Evolutionary conservation across 768 basidiomycete species (phyloP).

Genomic region (Ramaria sp.): DNA sequence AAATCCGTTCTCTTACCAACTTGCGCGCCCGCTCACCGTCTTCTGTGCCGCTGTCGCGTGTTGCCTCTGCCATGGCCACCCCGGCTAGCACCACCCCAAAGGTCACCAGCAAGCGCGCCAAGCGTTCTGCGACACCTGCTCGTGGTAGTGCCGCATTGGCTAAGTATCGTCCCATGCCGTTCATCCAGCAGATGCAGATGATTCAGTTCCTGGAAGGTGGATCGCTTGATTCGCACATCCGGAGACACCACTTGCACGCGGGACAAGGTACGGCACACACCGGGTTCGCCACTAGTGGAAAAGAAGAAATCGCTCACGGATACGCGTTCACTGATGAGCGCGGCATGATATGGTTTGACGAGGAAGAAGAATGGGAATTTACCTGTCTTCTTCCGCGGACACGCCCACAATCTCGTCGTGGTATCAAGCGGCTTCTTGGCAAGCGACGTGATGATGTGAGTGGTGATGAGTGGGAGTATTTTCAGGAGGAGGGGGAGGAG

Average conservation of each 20-base stretch:
- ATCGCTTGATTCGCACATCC: conserved; percentile 3
- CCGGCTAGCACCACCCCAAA: background rate
- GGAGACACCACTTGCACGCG: background rate
- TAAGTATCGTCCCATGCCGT: conserved; percentile 2
- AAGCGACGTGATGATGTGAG: background rate
- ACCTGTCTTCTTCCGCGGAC: background rate
- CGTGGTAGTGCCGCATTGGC: background rate
- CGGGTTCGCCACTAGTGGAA: background rate
- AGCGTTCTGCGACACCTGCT: conserved; percentile 3
- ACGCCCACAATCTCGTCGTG: background rate
- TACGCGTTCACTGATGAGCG: conserved; percentile 6
- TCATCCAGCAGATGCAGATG: conserved; percentile 9
- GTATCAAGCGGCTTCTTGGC: background rate
- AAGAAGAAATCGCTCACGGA: background rate
- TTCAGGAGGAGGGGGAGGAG: background rate
- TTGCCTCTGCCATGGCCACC: background rate
- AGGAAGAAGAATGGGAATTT: conserved; percentile 10
- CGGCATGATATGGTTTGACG: conserved; percentile 9
- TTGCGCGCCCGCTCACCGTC: background rate
- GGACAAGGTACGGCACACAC: conserved; percentile 1
- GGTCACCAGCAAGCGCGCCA: background rate
- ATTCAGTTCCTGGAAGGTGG: conserved; percentile 6
- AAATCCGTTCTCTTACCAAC: conserved; percentile 1
- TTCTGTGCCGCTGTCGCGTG: background rate
- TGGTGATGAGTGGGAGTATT: background rate